Percentiles rank a stretch among this genome's conserved stretches.
These are phyloP conservation scores for Metroxylon sagu DNA, from an alignment of 176 grass and related monocot genomes.

Conservation along the genomic window DNA sequence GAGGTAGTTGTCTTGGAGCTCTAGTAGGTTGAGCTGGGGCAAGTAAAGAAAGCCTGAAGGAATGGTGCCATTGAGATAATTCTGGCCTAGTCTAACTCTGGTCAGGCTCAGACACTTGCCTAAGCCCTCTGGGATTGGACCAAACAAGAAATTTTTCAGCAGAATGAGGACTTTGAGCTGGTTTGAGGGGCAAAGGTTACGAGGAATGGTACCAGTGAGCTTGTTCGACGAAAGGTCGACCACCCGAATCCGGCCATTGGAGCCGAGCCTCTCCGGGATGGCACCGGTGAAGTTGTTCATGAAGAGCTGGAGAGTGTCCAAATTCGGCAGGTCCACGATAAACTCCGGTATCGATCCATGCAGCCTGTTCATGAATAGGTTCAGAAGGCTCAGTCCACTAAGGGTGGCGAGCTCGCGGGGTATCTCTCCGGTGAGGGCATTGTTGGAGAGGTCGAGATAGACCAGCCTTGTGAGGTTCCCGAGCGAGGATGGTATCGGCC, in stretches of 20 bases:
- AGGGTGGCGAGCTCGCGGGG: slow-evolving; percentile 44
- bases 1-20: slow-evolving; percentile 92
- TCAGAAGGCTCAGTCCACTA: slow-evolving; percentile 47
- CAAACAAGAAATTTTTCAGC: slow-evolving; percentile 92
- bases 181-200: slow-evolving; percentile 45
- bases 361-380: slow-evolving; percentile 91
- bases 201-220: slow-evolving; percentile 65
- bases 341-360: slow-evolving; percentile 72
- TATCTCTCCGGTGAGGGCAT: slow-evolving; percentile 73
- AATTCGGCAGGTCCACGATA: slow-evolving; percentile 39
- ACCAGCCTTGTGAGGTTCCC: slow-evolving; percentile 26
- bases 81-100: slow-evolving; percentile 83
- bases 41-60: slow-evolving; percentile 75
- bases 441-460: slow-evolving; percentile 91
- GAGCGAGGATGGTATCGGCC: background rate
- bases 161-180: slow-evolving; percentile 67
- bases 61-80: slow-evolving; percentile 93
- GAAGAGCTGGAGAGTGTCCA: slow-evolving; percentile 90
- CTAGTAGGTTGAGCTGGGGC: slow-evolving; percentile 63
- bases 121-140: slow-evolving; percentile 51
- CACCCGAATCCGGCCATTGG: slow-evolving; percentile 29
- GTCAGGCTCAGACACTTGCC: slow-evolving; percentile 68
- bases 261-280: slow-evolving; percentile 45
- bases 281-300: slow-evolving; percentile 98
- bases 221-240: slow-evolving; percentile 86